These are phyloP conservation scores for Erucastrum elatum DNA, from an alignment of 345 rosid species.

Conservation along the genomic window DNA sequence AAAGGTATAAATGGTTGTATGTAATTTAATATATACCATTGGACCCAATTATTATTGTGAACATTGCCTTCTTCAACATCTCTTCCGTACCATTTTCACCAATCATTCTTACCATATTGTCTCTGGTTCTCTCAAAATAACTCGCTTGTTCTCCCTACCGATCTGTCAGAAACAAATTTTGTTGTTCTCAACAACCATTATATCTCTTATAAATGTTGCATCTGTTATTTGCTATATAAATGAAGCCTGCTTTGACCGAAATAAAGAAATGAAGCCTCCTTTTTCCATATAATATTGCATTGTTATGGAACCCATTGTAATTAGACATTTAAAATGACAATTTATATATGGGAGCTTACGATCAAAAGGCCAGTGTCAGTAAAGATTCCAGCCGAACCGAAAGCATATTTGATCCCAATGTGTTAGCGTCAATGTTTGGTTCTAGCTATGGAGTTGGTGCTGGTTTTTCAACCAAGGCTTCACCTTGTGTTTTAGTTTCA, in stretches of 20 bases:
- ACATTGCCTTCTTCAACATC: slow-evolving; percentile 45
- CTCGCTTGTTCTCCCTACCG: slow-evolving; percentile 56
- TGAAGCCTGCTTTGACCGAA: neutral
- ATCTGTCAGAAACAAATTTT: slow-evolving; percentile 35
- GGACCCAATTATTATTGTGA: slow-evolving; percentile 49
- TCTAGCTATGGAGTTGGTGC: too few species aligned
- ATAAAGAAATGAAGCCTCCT: too few species aligned
- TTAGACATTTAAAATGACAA: neutral
- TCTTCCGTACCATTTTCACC: slow-evolving; percentile 51
- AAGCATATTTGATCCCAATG: slow-evolving; percentile 57
- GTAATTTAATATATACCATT: slow-evolving; percentile 50
- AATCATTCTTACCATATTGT: slow-evolving; percentile 45
- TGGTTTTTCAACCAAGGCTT: too few species aligned
- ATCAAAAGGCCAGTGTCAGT: slow-evolving; percentile 52
- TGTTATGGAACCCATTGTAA: neutral
- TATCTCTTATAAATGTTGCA: neutral
- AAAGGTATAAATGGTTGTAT: slow-evolving; percentile 53
- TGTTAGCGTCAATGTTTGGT: slow-evolving; percentile 30
- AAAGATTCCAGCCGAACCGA: slow-evolving; percentile 61
- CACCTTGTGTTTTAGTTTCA: slow-evolving; percentile 15
- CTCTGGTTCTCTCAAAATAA: slow-evolving; percentile 52
- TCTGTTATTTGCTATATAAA: neutral
- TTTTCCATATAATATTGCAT: neutral
- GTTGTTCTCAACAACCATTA: neutral
- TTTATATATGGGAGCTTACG: slow-evolving; percentile 36